Percentiles rank a stretch among this genome's conserved stretches.
Evolutionary conservation across 2,329 filamentous ascomycete species (phyloP).

Genomic region (Pseudogymnoascus sp.): DNA sequence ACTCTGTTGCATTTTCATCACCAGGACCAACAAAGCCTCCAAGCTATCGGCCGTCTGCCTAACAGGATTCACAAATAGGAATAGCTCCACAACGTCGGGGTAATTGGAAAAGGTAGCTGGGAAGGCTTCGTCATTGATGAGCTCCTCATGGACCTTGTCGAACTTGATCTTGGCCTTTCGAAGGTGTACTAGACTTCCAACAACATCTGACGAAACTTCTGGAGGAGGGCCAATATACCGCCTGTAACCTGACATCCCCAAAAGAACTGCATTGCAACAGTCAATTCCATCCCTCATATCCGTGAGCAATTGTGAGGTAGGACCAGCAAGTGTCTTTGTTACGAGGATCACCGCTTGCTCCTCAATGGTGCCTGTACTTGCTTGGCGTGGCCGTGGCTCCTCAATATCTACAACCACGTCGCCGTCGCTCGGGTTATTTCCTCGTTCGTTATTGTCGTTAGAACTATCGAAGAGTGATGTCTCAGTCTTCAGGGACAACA

Average conservation of each 20-base stretch:
- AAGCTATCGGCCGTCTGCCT: constrained; percentile 44
- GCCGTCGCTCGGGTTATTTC: constrained; percentile 1
- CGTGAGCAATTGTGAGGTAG: constrained; percentile 40
- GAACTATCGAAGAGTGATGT: constrained; percentile 38
- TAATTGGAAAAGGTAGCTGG: constrained; percentile 40
- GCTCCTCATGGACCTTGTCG: constrained; percentile 39
- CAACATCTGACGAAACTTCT: constrained; percentile 37
- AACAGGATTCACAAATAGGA: constrained; percentile 49
- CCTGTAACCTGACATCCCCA: constrained; percentile 47
- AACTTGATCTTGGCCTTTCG: constrained; percentile 39
- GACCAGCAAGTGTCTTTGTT: constrained; percentile 34
- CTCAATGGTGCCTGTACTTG: constrained; percentile 23
- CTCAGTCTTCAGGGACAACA: constrained; percentile 46
- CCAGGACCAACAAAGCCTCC: constrained; percentile 39
- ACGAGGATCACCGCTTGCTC: constrained; percentile 28
- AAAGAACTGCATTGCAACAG: constrained; percentile 45
- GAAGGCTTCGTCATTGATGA: constrained; percentile 40
- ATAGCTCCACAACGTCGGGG: constrained; percentile 44
- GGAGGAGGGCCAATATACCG: constrained; percentile 39
- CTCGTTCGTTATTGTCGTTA: constrained; percentile 8
- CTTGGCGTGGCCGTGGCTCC: constrained; percentile 17
- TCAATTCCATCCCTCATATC: constrained; percentile 40
- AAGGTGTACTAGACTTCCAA: constrained; percentile 34
- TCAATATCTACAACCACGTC: constrained; percentile 34
- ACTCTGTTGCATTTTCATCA: constrained; percentile 40